A percentile compares a stretch with the other conserved stretches of the same genome.
phyloP scores from a whole-genome alignment of 1,284 basidiomycete genomes.

The Ustilago lituana region DNA sequence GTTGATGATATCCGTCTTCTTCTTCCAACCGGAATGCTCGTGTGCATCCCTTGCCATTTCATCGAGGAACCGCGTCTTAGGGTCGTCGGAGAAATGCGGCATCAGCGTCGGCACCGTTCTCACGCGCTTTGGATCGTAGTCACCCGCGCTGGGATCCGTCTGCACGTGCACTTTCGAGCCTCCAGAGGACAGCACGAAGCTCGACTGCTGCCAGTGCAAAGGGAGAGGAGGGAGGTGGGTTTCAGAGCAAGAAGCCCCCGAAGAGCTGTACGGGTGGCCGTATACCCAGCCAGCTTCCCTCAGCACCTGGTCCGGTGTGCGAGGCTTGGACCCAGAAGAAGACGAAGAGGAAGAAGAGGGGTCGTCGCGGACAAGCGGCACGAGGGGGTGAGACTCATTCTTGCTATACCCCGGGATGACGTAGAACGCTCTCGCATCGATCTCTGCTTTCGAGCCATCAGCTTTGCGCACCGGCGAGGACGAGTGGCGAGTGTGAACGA shows the following conservation, averaged over 20 bases:
- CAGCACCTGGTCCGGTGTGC: conserved; percentile 2
- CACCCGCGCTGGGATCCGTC: conserved; percentile 7
- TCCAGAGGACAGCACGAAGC: conserved; percentile 21
- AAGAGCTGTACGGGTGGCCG: conserved; percentile 60
- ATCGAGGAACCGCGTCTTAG: conserved; percentile 65
- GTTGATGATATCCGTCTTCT: background rate
- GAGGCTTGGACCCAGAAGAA: background rate
- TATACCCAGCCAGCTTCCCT: conserved; percentile 53
- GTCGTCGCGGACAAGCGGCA: conserved; percentile 45
- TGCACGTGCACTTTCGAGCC: conserved; percentile 1
- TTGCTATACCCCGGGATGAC: conserved; percentile 60
- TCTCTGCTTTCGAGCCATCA: background rate
- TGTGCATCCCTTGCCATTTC: conserved; percentile 60
- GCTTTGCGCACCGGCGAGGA: conserved; percentile 12
- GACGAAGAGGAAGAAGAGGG: background rate
- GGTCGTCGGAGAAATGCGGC: conserved; percentile 66
- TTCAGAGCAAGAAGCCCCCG: conserved; percentile 13
- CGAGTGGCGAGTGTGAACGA: conserved; percentile 15
- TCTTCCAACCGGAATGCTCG: conserved; percentile 57
- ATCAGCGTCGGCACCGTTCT: conserved; percentile 58
- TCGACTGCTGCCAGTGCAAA: conserved; percentile 38
- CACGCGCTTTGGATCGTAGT: conserved; percentile 27
- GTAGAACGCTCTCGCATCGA: conserved; percentile 55
- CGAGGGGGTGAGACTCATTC: conserved; percentile 56
- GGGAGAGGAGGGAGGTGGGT: conserved; percentile 50